Evolutionary conservation across 257 asterid genomes (phyloP).

Genomic region (Echites panduratus): DNA sequence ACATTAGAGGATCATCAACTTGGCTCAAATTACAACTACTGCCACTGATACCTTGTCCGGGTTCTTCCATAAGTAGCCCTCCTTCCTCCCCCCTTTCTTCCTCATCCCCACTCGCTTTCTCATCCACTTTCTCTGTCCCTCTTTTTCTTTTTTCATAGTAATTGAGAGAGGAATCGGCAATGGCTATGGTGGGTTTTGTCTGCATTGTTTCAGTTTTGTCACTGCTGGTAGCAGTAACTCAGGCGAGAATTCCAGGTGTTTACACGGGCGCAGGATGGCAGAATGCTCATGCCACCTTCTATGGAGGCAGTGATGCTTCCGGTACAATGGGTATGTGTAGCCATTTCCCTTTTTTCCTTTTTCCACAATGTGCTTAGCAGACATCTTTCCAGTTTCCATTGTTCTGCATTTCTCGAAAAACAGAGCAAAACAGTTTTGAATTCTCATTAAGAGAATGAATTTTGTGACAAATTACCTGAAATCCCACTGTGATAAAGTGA

Average conservation of each 20-base stretch:
- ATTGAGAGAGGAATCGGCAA: constrained; percentile 22
- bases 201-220: constrained; percentile 34
- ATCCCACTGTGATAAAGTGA: background rate
- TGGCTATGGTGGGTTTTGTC: constrained; percentile 34
- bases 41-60: constrained; percentile 37
- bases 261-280: constrained; percentile 63
- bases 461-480: background rate
- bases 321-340: constrained; percentile 80
- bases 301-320: constrained; percentile 87
- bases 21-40: constrained; percentile 23
- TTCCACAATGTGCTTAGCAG: background rate
- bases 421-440: background rate
- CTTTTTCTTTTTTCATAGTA: background rate
- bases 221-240: constrained; percentile 13
- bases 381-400: background rate
- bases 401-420: background rate
- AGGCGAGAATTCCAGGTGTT: constrained; percentile 61
- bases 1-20: background rate
- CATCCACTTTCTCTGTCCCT: constrained; percentile 3
- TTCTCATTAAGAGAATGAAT: too few species aligned
- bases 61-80: constrained; percentile 57
- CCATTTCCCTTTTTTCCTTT: too few species aligned
- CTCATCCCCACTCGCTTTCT: constrained; percentile 20
- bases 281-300: constrained; percentile 80
- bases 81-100: constrained; percentile 34